phyloP scores from a whole-genome alignment of 495 filamentous ascomycete species.

The Penicillium pancosmium region DNA sequence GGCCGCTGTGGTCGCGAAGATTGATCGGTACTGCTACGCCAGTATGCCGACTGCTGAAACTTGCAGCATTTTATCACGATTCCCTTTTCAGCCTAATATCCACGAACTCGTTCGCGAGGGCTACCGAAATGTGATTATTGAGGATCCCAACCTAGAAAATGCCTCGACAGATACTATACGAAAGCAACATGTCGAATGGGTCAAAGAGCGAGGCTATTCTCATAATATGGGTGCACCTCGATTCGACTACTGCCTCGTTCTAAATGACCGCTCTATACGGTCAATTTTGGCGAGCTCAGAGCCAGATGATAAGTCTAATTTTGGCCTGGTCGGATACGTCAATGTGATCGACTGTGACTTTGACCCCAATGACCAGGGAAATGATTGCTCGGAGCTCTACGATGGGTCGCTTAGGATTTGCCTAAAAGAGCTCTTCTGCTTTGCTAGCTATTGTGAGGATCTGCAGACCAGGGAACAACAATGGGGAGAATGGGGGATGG shows the following conservation, averaged over 20 bases:
- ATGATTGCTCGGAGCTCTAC: conserved; percentile 8
- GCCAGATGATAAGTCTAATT: conserved; percentile 7
- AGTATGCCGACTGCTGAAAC: too few species aligned
- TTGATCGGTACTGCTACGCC: too few species aligned
- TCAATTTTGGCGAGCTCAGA: conserved; percentile 14
- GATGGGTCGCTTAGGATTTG: conserved; percentile 11
- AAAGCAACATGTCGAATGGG: neutral
- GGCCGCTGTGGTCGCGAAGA: too few species aligned
- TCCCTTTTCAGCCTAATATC: too few species aligned
- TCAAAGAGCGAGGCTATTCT: neutral
- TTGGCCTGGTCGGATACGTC: too few species aligned
- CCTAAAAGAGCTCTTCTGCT: conserved; percentile 2
- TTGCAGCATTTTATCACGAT: too few species aligned
- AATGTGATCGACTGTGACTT: conserved; percentile 6
- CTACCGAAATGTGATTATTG: too few species aligned
- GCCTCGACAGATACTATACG: too few species aligned
- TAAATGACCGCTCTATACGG: conserved; percentile 12
- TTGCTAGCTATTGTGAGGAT: conserved; percentile 8
- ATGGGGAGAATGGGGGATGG: conserved; percentile 17
- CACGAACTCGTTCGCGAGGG: too few species aligned
- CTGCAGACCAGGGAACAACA: conserved; percentile 7
- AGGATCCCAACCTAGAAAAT: too few species aligned
- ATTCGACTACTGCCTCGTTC: conserved; percentile 10
- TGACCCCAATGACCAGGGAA: conserved; percentile 5
- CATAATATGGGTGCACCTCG: conserved; percentile 1